Conservation (phyloP, 78 protist genomes). For the Dictyostelium discoideum region DNA sequence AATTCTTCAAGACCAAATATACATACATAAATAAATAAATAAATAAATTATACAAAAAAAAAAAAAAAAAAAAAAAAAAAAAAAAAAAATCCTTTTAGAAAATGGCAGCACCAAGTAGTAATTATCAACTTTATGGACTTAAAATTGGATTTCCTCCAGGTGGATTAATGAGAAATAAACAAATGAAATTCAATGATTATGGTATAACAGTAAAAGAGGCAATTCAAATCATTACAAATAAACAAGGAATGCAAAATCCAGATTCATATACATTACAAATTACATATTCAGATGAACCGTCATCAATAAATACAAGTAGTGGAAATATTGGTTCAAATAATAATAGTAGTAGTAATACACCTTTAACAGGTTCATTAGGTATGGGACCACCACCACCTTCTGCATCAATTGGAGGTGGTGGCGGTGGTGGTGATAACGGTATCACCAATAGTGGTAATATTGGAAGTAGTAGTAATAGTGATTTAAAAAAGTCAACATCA, state of each 20-base stretch:
- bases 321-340: not conserved
- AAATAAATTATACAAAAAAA: not conserved
- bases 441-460: not conserved
- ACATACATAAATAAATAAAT: not conserved
- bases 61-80: not conserved
- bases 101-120: not conserved
- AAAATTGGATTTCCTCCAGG: constrained; percentile 77
- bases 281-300: not conserved
- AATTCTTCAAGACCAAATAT: too few species aligned
- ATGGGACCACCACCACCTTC: not conserved
- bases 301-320: not conserved
- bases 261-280: constrained; percentile 43
- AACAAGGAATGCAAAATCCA: constrained; percentile 43
- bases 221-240: not conserved
- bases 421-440: too few species aligned
- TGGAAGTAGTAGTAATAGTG: not conserved
- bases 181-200: constrained; percentile 34
- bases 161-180: constrained; percentile 8
- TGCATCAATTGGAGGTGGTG: not conserved
- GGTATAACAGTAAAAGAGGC: constrained; percentile 42
- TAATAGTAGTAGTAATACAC: not conserved
- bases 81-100: not conserved
- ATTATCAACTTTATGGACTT: constrained; percentile 40
- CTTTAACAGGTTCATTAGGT: not conserved
- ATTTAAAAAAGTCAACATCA: not conserved